phyloP scores from a whole-genome alignment of 176 grass and related monocot species.

The Juncus effusus region DNA sequence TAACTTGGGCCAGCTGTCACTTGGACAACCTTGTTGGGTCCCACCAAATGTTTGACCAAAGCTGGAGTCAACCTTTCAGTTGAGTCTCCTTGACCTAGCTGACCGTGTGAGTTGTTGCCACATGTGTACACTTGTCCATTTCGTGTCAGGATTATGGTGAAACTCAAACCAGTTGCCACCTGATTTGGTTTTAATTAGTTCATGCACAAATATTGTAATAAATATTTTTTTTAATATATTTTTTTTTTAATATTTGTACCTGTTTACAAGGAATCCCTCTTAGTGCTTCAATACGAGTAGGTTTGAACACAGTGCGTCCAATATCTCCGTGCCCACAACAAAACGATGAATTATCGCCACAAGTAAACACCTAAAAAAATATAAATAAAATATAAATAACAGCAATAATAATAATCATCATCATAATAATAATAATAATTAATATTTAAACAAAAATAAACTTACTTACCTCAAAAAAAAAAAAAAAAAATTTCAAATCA shows the following conservation, averaged over 20 bases:
- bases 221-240: too few relatives aligned
- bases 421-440: slow-evolving; percentile 4
- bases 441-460: too few relatives aligned
- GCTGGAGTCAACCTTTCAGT: slow-evolving; percentile 71
- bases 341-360: slow-evolving; percentile 95
- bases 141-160: slow-evolving; percentile 81
- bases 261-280: slow-evolving; percentile 74
- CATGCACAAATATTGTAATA: background rate
- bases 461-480: too few relatives aligned
- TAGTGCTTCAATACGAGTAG: slow-evolving; percentile 66
- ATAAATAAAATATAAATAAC: slow-evolving; percentile 7
- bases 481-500: too few relatives aligned
- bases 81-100: slow-evolving; percentile 93
- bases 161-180: slow-evolving; percentile 91
- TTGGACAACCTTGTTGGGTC: slow-evolving; percentile 53
- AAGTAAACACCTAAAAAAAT: slow-evolving; percentile 86
- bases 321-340: slow-evolving; percentile 94
- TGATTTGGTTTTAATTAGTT: slow-evolving; percentile 24
- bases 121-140: slow-evolving; percentile 76
- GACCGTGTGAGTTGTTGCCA: slow-evolving; percentile 91
- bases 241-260: slow-evolving; percentile 26
- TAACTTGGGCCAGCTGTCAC: slow-evolving; percentile 85
- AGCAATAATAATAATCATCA: too few relatives aligned
- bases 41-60: slow-evolving; percentile 51
- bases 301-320: slow-evolving; percentile 79